Base-by-base conservation (phyloP, 805 yeast species). In the Myxozyma neotropica region DNA sequence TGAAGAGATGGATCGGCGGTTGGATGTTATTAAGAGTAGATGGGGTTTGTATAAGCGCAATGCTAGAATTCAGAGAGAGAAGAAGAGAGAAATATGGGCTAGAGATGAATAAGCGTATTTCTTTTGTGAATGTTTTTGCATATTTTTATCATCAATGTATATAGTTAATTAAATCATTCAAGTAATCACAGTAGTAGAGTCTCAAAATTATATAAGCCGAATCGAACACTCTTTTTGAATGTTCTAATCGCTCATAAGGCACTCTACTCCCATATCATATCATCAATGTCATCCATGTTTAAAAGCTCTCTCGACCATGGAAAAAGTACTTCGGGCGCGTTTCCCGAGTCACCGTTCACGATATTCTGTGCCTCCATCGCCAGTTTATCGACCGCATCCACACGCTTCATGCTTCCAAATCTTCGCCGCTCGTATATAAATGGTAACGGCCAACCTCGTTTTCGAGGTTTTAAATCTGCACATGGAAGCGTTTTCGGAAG, bases 81-180 rank as follows among this genome's bases (percentile, higher is more conserved):
- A 84, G 73, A 78, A 93, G 72, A 81, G 78, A 60, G 73, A 79
- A 63, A 69, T 78, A 68, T 86, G 93, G 93, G 81, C 85, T 64
- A 78, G 86, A 59, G 84, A 80, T 63, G 83, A 81, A 59, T 80
- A 64, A 36, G n/a, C 40, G 21, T 51, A 23, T 26, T 23, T 31
- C 15, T 19, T 15, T 5, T 38, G 6, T 38, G 5, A 6, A n/a
- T 24, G 31, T 45, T 15, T 49, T 29, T 33, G 57, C 27, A 46
- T 24, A 26, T 49, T 27, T 6, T 39, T 27, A 42, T 15, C 43
- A 35, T 39, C 5, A 26, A 19, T 49, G 35, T 13, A 29, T 19
- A 8, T 54, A 46, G 19, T 42, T 10, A 21, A 42, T 21, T 19
- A 4, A 42, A 38, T 38, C 1, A 4, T 6, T 10, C 33, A 29